These are phyloP conservation scores for Aspergillus alliaceus DNA, from an alignment of 2,329 filamentous ascomycete genomes.

Conservation along the genomic window DNA sequence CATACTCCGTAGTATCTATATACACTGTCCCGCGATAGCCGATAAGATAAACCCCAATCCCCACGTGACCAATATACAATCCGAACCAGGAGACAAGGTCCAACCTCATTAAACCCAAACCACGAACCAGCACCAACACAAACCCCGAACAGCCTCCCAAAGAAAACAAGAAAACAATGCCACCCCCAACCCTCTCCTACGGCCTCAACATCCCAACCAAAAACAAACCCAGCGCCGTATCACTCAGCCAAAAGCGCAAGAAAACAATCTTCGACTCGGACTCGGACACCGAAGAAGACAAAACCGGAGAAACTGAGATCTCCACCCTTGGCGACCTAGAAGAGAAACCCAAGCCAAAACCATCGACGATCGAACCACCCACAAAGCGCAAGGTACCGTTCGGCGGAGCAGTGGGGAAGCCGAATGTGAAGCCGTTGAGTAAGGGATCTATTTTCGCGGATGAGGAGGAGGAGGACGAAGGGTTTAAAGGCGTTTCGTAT, in stretches of 20 bases:
- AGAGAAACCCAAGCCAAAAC: constrained; percentile 19
- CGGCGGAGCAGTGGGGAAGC: constrained; percentile 20
- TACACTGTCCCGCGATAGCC: too few species aligned
- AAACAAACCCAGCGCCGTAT: constrained; percentile 19
- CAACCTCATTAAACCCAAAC: too few species aligned
- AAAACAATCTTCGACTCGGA: constrained; percentile 49
- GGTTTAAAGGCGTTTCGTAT: constrained; percentile 18
- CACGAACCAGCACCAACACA: too few species aligned
- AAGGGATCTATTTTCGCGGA: constrained; percentile 40
- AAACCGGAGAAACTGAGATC: constrained; percentile 32
- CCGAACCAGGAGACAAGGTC: too few species aligned
- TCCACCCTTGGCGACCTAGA: constrained; percentile 40
- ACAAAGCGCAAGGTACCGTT: constrained; percentile 37
- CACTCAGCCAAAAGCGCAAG: constrained; percentile 47
- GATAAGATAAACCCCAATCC: too few species aligned
- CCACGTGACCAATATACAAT: too few species aligned
- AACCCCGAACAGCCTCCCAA: not conserved
- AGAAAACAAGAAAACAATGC: not conserved
- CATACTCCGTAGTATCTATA: too few species aligned
- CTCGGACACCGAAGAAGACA: constrained; percentile 36
- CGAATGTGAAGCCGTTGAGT: constrained; percentile 31
- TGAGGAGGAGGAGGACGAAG: constrained; percentile 36
- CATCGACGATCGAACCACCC: constrained; percentile 18
- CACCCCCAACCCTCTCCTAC: constrained; percentile 35
- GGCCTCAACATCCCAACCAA: constrained; percentile 46